Evolutionary conservation across 495 filamentous ascomycete species (phyloP).

Genomic region (Cryomyces minteri): DNA sequence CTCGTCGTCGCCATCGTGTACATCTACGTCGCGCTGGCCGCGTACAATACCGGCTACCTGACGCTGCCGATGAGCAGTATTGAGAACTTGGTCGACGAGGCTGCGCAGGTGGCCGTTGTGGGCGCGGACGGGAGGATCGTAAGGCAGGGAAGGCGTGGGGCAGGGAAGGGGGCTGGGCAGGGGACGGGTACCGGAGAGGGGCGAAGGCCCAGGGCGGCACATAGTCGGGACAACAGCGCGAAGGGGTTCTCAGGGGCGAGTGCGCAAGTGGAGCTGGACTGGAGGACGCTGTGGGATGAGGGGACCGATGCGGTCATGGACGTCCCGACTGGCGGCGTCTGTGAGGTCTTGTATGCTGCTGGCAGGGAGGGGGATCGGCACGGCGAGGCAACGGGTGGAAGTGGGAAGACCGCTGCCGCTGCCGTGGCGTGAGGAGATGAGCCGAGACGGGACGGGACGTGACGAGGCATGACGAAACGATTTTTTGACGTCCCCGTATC

Average conservation of each 20-base stretch:
- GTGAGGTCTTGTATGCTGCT: slow-evolving; percentile 67
- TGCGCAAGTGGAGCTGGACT: slow-evolving; percentile 31
- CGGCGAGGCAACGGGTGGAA: neutral
- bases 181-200: slow-evolving; percentile 8
- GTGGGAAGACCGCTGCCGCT: no score
- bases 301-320: slow-evolving; percentile 98
- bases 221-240: slow-evolving; percentile 12
- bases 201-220: slow-evolving; percentile 5
- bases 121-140: slow-evolving; percentile 46
- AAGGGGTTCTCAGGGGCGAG: slow-evolving; percentile 5
- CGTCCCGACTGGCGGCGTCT: slow-evolving; percentile 89
- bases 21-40: slow-evolving; percentile 84
- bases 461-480: no score
- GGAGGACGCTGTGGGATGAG: slow-evolving; percentile 69
- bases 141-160: neutral
- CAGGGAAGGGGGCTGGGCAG: slow-evolving; percentile 20
- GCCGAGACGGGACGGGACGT: no score
- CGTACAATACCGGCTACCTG: slow-evolving; percentile 76
- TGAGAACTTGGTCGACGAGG: slow-evolving; percentile 86
- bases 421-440: no score
- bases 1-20: slow-evolving; percentile 78
- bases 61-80: slow-evolving; percentile 64
- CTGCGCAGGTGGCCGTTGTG: slow-evolving; percentile 66
- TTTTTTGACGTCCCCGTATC: no score
- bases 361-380: slow-evolving; percentile 22